Base-by-base conservation (phyloP, 257 asterid genomes). In the Mentha longifolia region DNA sequence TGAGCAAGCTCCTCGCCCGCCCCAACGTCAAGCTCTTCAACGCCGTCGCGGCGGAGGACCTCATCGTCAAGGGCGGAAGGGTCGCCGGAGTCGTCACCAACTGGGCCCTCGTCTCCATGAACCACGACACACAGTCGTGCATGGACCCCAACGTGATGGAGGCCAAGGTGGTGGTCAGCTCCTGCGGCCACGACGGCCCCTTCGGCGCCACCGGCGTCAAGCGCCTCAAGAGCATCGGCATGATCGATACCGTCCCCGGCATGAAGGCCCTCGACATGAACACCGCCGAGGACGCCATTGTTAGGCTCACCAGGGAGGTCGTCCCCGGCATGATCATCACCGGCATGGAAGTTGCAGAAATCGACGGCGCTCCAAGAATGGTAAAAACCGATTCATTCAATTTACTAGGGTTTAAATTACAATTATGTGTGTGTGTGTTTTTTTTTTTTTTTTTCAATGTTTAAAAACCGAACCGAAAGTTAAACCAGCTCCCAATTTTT, bases 141-240 rank as follows among this genome's bases (percentile, higher is more conserved):
- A 92, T 92, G 98, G 98, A 92, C 74, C 98, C 98, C 1, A 92
- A 92, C 13, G 92, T 90, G 2, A 92, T 92, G 95, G 98, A 92
- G 85, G 88, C 97, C 9, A 88, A 85, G 60, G 74, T 92, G 17
- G 97, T 92, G 65, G 98, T 92, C 8, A 92, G 98, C 54, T 92
- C 98, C 1, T 92, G 98, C 46, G 97, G 98, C n/a, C 97, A 90
- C 77, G 97, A 92, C 31, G 98, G 98, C 2, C 97, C 98, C 0
- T 89, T 92, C 73, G 98, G 97, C 5, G 98, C 98, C 68, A 92
- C 98, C 13, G 98, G 97, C 0, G 98, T 92, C 2, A 92, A 92
- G 92, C 70, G 98, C 76, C 71, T 92, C 7, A 90, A 45, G 85
- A 90, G 92, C 84, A 92, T 90, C 47, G 98, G 98, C 3, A 90